These are phyloP conservation scores for Fusarium sp. DNA, from an alignment of 2,329 filamentous ascomycete genomes.

Conservation along the genomic window DNA sequence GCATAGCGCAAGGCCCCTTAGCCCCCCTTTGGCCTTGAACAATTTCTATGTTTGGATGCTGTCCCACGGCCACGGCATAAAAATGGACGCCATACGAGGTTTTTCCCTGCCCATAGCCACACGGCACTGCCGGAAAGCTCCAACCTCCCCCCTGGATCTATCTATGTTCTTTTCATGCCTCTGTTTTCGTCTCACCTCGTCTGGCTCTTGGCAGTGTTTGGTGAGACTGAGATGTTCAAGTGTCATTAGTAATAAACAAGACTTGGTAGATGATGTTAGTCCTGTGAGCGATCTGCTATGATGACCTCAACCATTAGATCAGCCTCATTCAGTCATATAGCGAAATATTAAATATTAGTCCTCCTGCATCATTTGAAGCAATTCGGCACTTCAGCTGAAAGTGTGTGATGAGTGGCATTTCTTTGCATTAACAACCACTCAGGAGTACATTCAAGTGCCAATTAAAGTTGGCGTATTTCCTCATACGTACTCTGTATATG, in stretches of 20 bases:
- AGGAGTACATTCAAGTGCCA: neutral
- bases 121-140: constrained; percentile 29
- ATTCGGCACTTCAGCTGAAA: neutral
- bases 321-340: neutral
- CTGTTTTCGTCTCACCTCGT: neutral
- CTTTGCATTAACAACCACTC: neutral
- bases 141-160: constrained; percentile 16
- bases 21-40: constrained; percentile 20
- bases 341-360: neutral
- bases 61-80: constrained; percentile 37
- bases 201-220: constrained; percentile 2
- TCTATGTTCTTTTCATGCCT: neutral
- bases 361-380: neutral
- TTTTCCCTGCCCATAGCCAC: constrained; percentile 39
- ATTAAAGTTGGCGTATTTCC: neutral
- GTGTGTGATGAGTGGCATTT: neutral
- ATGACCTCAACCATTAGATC: neutral
- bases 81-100: constrained; percentile 36
- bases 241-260: constrained; percentile 4
- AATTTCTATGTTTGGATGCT: constrained; percentile 41
- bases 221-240: neutral
- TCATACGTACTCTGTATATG: neutral
- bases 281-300: neutral
- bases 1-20: constrained; percentile 22
- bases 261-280: neutral